Evolutionary conservation across 2,329 filamentous ascomycete species (phyloP), one percentile per base, ranked within the genome.

Genomic region (Claviceps digitariae): DNA sequence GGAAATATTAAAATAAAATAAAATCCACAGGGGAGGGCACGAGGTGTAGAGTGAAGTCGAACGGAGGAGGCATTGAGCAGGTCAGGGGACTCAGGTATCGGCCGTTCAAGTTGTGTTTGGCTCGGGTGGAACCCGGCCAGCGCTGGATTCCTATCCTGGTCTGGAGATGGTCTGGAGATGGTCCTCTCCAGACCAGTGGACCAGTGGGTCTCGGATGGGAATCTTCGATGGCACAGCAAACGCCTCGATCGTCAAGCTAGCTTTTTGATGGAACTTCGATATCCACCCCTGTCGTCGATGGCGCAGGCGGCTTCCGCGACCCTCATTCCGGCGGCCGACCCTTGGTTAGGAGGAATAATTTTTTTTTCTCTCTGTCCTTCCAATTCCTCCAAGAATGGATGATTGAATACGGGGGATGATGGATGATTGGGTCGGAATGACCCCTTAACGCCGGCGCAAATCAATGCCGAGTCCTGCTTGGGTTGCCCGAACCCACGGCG

Each of bases 161-260:
- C n/a, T n/a, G n/a, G n/a, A n/a, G n/a, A n/a, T n/a, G n/a, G n/a
- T n/a, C n/a, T n/a, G n/a, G n/a, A n/a, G n/a, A n/a, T n/a, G n/a
- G n/a, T 13, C 15, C 17, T 21, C 44, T 29, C 45, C 45, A 5
- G 27, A 29, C 25, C 41, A 43, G 20, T 21, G n/a, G n/a, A n/a
- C 3, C 15, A 7, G 46, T 48, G 46, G 46, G 13, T 27, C 27
- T n/a, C 34, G 50, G 46, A 29, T 36, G 36, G 46, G 8, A 21
- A 49, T 40, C 50, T 17, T 55, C 53, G 53, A 55, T 55, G 45
- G 9, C 53, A 50, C 53, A 48, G 50, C 50, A 34, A 52, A 36
- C 23, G n/a, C 21, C 5, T 29, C 53, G 53, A 55, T 55, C 53
- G 27, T 44, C 50, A 34, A 48, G 50, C 23, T 44, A 23, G 21